A percentile compares a stretch with the other conserved stretches of the same genome.
These are phyloP conservation scores for Platanthera guangdongensis DNA, from an alignment of 106 monocot species.

Conservation along the genomic window DNA sequence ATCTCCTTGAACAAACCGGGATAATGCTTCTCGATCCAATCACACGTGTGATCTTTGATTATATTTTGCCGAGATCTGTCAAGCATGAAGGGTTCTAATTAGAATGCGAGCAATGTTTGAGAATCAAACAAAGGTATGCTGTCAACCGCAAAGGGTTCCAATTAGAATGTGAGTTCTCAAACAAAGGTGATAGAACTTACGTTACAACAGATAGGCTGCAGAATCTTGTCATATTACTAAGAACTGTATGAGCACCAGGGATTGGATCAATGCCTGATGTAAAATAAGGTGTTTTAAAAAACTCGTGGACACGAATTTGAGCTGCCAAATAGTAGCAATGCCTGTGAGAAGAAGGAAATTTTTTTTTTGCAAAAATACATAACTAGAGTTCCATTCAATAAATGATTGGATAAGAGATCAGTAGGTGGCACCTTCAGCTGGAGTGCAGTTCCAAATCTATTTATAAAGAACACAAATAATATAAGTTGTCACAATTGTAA, in stretches of 20 bases:
- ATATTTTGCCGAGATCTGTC: conserved; percentile 84
- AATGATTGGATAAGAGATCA: background rate
- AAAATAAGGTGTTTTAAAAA: conserved; percentile 85
- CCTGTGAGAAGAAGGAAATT: too few relatives aligned
- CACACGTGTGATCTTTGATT: conserved; percentile 75
- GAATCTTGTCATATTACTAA: conserved; percentile 51
- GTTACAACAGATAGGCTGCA: conserved; percentile 84
- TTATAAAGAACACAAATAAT: conserved; percentile 7
- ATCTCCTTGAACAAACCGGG: conserved; percentile 83
- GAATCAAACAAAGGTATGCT: too few relatives aligned
- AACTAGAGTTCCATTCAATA: background rate
- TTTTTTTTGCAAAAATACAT: background rate
- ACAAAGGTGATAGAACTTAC: conserved; percentile 27
- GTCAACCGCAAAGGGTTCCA: too few relatives aligned
- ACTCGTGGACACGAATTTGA: conserved; percentile 84
- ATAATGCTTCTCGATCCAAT: conserved; percentile 82
- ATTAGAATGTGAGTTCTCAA: too few relatives aligned
- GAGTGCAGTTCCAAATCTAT: conserved; percentile 97
- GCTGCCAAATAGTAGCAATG: conserved; percentile 35
- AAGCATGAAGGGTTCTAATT: background rate
- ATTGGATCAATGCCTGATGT: conserved; percentile 80
- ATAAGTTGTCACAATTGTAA: too few relatives aligned
- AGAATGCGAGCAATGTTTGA: background rate
- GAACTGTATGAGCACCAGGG: conserved; percentile 64
- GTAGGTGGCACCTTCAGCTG: conserved; percentile 54